Evolutionary conservation across 2,329 filamentous ascomycete species (phyloP).

Genomic region (Ascochyta rabiei): DNA sequence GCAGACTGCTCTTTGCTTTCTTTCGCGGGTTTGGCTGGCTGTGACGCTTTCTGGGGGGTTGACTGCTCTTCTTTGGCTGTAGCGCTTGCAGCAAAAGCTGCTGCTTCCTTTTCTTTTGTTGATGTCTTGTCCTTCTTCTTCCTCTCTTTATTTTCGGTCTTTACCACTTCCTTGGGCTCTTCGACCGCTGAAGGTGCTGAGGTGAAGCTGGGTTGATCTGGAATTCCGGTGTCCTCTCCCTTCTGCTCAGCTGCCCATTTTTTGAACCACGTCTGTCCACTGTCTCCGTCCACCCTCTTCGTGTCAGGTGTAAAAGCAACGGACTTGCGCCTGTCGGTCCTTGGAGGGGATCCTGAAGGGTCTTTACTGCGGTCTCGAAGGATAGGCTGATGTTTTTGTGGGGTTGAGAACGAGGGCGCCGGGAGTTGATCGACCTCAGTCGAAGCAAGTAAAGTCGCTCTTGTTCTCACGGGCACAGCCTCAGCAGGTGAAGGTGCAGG

Average conservation of each 20-base stretch:
- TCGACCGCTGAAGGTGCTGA: constrained; percentile 26
- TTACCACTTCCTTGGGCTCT: constrained; percentile 29
- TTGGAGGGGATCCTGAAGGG: constrained; percentile 32
- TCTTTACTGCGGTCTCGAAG: constrained; percentile 23
- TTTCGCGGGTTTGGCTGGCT: neutral
- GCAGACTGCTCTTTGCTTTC: constrained; percentile 3
- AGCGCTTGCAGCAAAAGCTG: constrained; percentile 12
- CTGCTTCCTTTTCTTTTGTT: constrained; percentile 19
- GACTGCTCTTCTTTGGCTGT: constrained; percentile 8
- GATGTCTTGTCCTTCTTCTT: constrained; percentile 21
- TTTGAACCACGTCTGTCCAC: constrained; percentile 58
- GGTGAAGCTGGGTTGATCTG: constrained; percentile 35
- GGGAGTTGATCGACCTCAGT: constrained; percentile 33
- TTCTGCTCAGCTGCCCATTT: constrained; percentile 53
- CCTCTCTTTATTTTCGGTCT: constrained; percentile 20
- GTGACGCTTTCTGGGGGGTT: neutral
- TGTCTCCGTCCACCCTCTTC: constrained; percentile 63
- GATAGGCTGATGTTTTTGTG: constrained; percentile 23
- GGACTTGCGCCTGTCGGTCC: constrained; percentile 56
- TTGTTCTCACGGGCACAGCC: constrained; percentile 12
- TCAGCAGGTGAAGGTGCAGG: constrained; percentile 33
- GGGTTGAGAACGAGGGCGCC: constrained; percentile 20
- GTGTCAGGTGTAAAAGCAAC: constrained; percentile 70
- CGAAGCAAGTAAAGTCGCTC: constrained; percentile 37
- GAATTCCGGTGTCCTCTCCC: constrained; percentile 28